Conservation (phyloP, 495 filamentous ascomycete genomes). For the Aspergillus taichungensis region DNA sequence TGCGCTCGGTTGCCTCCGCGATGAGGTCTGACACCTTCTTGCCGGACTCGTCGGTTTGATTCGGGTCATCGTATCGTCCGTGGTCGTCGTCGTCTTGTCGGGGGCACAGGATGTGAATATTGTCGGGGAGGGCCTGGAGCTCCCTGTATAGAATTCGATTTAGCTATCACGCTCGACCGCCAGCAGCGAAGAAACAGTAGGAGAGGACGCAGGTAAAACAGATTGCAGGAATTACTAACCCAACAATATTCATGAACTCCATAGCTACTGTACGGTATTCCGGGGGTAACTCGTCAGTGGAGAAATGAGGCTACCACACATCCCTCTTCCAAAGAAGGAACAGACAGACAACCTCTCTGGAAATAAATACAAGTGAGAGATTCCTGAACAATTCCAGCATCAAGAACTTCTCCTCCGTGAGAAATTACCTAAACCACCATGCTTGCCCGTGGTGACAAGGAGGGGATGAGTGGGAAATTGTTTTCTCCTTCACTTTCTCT, state of each 20-base stretch:
- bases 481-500: too few species aligned
- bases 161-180: background rate
- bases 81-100: conserved; percentile 39
- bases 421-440: too few species aligned
- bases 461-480: too few species aligned
- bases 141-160: conserved; percentile 17
- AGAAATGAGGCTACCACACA: conserved; percentile 7
- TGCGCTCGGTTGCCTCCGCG: conserved; percentile 42
- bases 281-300: background rate
- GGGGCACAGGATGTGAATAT: conserved; percentile 43
- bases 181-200: background rate
- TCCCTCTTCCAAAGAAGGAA: conserved; percentile 9
- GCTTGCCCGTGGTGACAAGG: too few species aligned
- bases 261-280: conserved; percentile 18
- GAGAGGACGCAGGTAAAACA: background rate
- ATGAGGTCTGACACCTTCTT: conserved; percentile 28
- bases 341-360: background rate
- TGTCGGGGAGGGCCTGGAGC: conserved; percentile 36
- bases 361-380: background rate
- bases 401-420: background rate
- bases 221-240: conserved; percentile 16
- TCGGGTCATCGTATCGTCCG: conserved; percentile 44
- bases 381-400: background rate
- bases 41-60: conserved; percentile 22
- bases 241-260: conserved; percentile 37